Evolutionary conservation across 768 basidiomycete genomes (phyloP).

Genomic region (Hirschioporus abietinus): DNA sequence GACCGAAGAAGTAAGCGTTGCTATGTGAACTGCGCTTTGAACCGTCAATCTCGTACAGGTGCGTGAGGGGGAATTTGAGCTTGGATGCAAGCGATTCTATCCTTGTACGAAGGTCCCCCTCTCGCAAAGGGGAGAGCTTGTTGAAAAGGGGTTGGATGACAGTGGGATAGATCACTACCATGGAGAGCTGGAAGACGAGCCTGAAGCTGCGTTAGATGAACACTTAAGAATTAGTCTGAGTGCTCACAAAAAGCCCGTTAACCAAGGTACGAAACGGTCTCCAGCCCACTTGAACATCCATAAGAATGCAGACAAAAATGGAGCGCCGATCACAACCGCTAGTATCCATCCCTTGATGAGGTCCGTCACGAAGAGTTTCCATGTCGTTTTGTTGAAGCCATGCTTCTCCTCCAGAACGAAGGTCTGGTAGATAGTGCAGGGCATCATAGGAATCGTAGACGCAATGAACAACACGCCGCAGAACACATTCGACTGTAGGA

Average conservation of each 20-base stretch:
- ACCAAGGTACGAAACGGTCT: slow-evolving; percentile 85
- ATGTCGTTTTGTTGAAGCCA: slow-evolving; percentile 95
- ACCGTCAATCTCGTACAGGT: slow-evolving; percentile 96
- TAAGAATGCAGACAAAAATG: slow-evolving; percentile 83
- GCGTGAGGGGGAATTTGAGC: slow-evolving; percentile 90
- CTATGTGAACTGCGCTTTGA: slow-evolving; percentile 93
- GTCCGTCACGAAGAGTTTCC: slow-evolving; percentile 69
- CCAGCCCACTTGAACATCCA: slow-evolving; percentile 92
- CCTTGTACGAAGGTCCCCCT: slow-evolving; percentile 69
- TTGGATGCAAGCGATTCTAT: slow-evolving; percentile 74
- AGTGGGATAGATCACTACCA: slow-evolving; percentile 79
- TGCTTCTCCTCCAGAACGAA: slow-evolving; percentile 94
- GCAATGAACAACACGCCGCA: slow-evolving; percentile 59
- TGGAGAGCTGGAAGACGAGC: slow-evolving; percentile 73
- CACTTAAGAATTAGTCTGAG: slow-evolving; percentile 2
- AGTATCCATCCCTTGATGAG: slow-evolving; percentile 75
- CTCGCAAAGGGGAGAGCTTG: slow-evolving; percentile 82
- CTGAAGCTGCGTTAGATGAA: slow-evolving; percentile 31
- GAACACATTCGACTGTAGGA: slow-evolving; percentile 78
- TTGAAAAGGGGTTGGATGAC: slow-evolving; percentile 96
- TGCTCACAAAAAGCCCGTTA: slow-evolving; percentile 87
- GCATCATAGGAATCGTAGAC: slow-evolving; percentile 65
- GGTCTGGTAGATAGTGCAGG: slow-evolving; percentile 77
- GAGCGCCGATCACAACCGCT: slow-evolving; percentile 67
- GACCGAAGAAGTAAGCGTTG: slow-evolving; percentile 98